Base-by-base conservation (phyloP, 2,329 filamentous ascomycete genomes). In the Alternaria novae-zelandiae region DNA sequence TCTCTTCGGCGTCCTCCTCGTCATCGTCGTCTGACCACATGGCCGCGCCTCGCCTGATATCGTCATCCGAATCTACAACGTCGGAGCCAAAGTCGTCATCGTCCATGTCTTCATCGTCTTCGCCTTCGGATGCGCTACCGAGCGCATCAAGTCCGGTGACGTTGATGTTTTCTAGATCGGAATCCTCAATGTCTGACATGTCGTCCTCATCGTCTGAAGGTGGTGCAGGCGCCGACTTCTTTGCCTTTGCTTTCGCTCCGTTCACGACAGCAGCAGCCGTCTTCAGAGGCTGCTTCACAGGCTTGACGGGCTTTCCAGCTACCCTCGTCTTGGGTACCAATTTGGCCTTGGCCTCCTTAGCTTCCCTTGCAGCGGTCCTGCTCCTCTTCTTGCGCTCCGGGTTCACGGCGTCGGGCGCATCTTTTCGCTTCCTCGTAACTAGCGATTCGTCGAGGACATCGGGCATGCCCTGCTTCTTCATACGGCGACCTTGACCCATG, bases 1-100 rank as follows among this genome's bases (percentile, higher is more conserved):
- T 91, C 82, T 97, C 94, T 81, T 97, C 93, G 6, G 89, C 90
- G 1, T 91, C 94, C 68, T 95, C 92, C 72, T 96, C 94, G 75
- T 98, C 95, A 68, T 98, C 96, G 75, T 98, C 95, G 70, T 98
- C 95, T 0, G 96, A 98, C 85, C 97, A 99, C 85, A 97, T 93
- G 68, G 90, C 88, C 73, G 86, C 69, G 26, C 60, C 56, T 67
- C 74, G 82, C 76, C 67, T 79, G 68, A 67, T 70, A 30, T 75
- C 72, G 47, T 63, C 79, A 67, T 94, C 92, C 12, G 92, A 95
- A 77, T 95, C 91, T 61, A 83, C 66, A 21, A 84, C 75, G 50
- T 84, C 81, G 11, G 71, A 76, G 43, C 68, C 71, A 67, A 81
- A 76, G 65, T 82, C 74, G 46, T 84, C 69, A 51, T 78, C 70